Base-by-base conservation (phyloP, 495 filamentous ascomycete species). In the Daldinia bambusicola region DNA sequence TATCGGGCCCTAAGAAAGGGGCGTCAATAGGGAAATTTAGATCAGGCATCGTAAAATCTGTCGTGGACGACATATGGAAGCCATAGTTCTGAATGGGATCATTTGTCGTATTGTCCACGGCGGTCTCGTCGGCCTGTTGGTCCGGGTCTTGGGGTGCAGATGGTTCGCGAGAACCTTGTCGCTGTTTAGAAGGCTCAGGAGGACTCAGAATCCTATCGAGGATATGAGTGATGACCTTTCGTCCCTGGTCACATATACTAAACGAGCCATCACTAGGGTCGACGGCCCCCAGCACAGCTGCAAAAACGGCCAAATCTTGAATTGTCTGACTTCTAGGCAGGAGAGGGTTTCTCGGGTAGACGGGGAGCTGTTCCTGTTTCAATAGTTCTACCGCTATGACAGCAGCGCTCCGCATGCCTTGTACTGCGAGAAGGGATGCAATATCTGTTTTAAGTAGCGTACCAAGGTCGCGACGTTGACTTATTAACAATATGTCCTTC, bases 371-470 rank as follows among this genome's bases (percentile, higher is more conserved):
- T 61, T 83, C 80, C 16, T 80, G 79, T 60, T 81, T 80, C 4
- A 85, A 73, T 10, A 82, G 67, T 70, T 82, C 82, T 18, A 83
- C 79, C 4, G 75, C 76, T 16, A 85, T 74, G 31, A 84, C 76
- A 30, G 79, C 77, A 4, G 81, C 84, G 53, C 81, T 80, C 5
- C 83, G 73, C 31, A 86, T 77, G 12, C 83, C 82, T 55, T 84
- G 83, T 4, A 84, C 67, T 9, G 73, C 69, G 0, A 84, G 76
- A 12, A 80, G 70, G 72, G 81, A 40, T 1, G 69, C 62, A n/a
- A 74, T 68, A 41, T 76, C 69, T 20, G 69, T 72, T 30, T 77
- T 73, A 37, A 75, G 67, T 34, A 70, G 73, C 26, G 63, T 81
- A 71, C 80, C 71, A 13, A 78, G 64, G 36, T 80, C 78, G 22